A percentile compares a stretch with the other conserved stretches of the same genome.
Conservation (phyloP, 2,329 filamentous ascomycete genomes). For the Penicillium hordei region DNA sequence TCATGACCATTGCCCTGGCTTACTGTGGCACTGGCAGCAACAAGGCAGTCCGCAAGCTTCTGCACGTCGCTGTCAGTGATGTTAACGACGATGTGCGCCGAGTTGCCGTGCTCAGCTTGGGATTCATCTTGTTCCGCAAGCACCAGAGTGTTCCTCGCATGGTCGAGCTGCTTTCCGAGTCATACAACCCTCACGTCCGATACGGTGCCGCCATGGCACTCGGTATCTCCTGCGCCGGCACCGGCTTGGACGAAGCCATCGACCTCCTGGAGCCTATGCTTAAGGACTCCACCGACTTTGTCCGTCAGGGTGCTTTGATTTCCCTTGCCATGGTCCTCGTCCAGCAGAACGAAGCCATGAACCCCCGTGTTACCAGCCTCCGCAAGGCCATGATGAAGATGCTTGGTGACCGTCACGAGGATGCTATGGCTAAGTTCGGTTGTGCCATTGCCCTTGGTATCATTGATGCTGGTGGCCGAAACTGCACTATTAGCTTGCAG, state of each 20-base stretch:
- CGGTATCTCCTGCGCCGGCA: slow-evolving; percentile 96
- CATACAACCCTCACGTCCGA: slow-evolving; percentile 96
- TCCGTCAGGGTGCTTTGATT: slow-evolving; percentile 93
- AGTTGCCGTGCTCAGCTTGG: slow-evolving; percentile 94
- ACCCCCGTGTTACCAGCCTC: slow-evolving; percentile 88
- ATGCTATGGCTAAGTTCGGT: slow-evolving; percentile 99
- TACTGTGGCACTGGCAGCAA: slow-evolving; percentile 98
- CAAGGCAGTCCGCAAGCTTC: slow-evolving; percentile 92
- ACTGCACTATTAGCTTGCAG: slow-evolving; percentile 96
- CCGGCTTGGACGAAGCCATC: slow-evolving; percentile 91
- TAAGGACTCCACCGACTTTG: slow-evolving; percentile 98
- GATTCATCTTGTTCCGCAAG: slow-evolving; percentile 98
- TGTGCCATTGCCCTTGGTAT: slow-evolving; percentile 92
- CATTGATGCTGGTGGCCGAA: slow-evolving; percentile 94
- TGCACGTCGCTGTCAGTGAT: slow-evolving; percentile 95
- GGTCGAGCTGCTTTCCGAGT: slow-evolving; percentile 97
- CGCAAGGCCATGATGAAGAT: slow-evolving; percentile 94
- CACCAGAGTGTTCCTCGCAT: slow-evolving; percentile 95
- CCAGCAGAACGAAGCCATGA: slow-evolving; percentile 99
- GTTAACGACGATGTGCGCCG: slow-evolving; percentile 96
- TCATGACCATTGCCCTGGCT: slow-evolving; percentile 96
- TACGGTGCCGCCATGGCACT: slow-evolving; percentile 98
- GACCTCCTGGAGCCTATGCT: slow-evolving; percentile 98
- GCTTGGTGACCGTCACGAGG: slow-evolving; percentile 89
- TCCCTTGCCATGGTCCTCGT: slow-evolving; percentile 96